A percentile compares a stretch with the other conserved stretches of the same genome.
Conservation (phyloP, 192 early-diverging fungal species). For the Mortierella hygrophila region DNA sequence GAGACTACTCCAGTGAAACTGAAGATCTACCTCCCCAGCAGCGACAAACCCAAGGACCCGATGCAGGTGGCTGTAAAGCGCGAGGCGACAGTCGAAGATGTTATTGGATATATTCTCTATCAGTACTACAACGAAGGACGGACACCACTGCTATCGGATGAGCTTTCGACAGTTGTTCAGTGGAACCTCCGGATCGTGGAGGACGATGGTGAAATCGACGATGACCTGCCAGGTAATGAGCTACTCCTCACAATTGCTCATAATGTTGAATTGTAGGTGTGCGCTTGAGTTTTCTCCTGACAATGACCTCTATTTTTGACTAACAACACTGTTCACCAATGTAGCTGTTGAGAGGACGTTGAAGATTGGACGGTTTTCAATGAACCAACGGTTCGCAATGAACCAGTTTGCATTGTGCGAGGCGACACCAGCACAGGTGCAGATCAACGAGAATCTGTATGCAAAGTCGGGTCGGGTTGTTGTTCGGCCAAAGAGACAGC, state of each 20-base stretch:
- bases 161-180: conserved; percentile 74
- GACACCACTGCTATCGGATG: conserved; percentile 71
- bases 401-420: conserved; percentile 92
- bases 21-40: conserved; percentile 74
- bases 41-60: conserved; percentile 59
- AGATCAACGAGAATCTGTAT: conserved; percentile 60
- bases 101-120: conserved; percentile 93
- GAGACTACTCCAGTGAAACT: conserved; percentile 69
- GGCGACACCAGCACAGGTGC: conserved; percentile 81
- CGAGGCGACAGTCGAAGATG: conserved; percentile 90
- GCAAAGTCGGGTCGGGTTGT: conserved; percentile 43
- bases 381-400: conserved; percentile 78
- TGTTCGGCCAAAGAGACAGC: conserved; percentile 35
- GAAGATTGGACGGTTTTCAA: conserved; percentile 82
- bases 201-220: conserved; percentile 96
- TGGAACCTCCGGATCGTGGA: conserved; percentile 96
- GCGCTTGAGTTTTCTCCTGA: neutral
- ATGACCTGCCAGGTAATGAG: conserved; percentile 89
- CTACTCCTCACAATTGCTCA: neutral
- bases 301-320: neutral
- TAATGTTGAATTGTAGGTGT: neutral
- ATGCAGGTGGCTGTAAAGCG: conserved; percentile 79
- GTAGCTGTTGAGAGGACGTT: conserved; percentile 89
- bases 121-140: conserved; percentile 85
- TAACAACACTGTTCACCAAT: conserved; percentile 1